phyloP scores from a whole-genome alignment of 1,284 basidiomycete genomes.

The Cryptococcus hybrid region DNA sequence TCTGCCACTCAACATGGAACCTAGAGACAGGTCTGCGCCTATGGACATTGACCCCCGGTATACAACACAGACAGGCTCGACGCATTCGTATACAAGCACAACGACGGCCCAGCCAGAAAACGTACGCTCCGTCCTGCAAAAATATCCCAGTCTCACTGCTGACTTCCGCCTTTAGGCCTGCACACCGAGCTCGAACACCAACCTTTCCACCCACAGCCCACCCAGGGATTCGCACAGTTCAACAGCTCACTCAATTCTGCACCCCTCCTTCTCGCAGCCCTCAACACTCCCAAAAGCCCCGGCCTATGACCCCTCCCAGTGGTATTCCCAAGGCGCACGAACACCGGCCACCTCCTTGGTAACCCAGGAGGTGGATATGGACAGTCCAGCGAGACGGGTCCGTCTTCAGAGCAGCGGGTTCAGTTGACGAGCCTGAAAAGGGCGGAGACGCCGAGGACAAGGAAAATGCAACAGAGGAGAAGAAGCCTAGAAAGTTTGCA shows the following conservation, averaged over 20 bases:
- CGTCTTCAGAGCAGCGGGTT: neutral
- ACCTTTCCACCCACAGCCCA: conserved; percentile 12
- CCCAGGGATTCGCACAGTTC: conserved; percentile 14
- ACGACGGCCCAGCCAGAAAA: conserved; percentile 44
- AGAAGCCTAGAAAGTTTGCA: conserved; percentile 46
- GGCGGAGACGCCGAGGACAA: conserved; percentile 8
- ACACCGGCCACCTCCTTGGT: conserved; percentile 19
- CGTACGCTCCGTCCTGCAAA: conserved; percentile 23
- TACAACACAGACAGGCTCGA: conserved; percentile 24
- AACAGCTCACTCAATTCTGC: conserved; percentile 7
- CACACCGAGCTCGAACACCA: conserved; percentile 32
- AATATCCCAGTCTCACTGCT: neutral
- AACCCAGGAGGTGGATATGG: conserved; percentile 42
- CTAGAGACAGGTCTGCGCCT: conserved; percentile 34
- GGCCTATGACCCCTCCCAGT: conserved; percentile 37
- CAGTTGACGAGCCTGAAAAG: neutral
- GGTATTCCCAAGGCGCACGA: conserved; percentile 19
- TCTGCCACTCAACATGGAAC: conserved; percentile 10
- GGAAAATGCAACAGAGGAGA: conserved; percentile 5
- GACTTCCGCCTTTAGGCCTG: conserved; percentile 22
- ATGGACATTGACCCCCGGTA: conserved; percentile 42
- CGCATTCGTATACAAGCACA: conserved; percentile 23
- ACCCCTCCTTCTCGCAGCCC: conserved; percentile 8
- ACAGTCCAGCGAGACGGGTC: conserved; percentile 24
- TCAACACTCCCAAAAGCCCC: conserved; percentile 12